These are phyloP conservation scores for Luffa aegyptiaca DNA, from an alignment of 306 rosid genomes.

Conservation along the genomic window DNA sequence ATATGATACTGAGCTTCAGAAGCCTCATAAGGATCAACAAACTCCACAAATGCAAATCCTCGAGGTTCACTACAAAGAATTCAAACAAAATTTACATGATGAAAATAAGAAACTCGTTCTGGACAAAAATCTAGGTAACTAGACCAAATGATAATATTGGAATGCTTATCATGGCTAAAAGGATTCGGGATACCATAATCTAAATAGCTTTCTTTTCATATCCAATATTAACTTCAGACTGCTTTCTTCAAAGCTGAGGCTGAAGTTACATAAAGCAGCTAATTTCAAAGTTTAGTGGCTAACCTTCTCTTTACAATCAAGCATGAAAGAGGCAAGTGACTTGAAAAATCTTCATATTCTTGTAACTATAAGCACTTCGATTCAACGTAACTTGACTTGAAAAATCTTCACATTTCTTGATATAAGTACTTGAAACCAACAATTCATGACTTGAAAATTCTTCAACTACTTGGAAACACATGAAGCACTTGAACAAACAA, in stretches of 20 bases:
- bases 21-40: conserved; percentile 88
- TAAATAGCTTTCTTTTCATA: conserved; percentile 37
- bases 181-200: neutral
- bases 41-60: conserved; percentile 97
- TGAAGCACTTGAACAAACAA: conserved; percentile 68
- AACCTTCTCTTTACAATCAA: conserved; percentile 70
- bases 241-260: conserved; percentile 36
- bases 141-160: conserved; percentile 22
- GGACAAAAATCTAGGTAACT: conserved; percentile 19
- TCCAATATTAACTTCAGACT: conserved; percentile 25
- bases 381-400: conserved; percentile 42
- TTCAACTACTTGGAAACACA: conserved; percentile 63
- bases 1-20: conserved; percentile 97
- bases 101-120: conserved; percentile 15
- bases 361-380: conserved; percentile 49
- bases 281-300: conserved; percentile 52
- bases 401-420: conserved; percentile 24
- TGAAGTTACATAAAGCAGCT: conserved; percentile 45
- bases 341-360: conserved; percentile 75
- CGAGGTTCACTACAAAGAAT: conserved; percentile 77
- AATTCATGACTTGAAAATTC: conserved; percentile 49
- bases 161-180: neutral
- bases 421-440: conserved; percentile 65
- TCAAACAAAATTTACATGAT: conserved; percentile 19
- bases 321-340: conserved; percentile 69